These are phyloP conservation scores for Cinnamomum micranthum DNA, from an alignment of 164 flowering plant genomes.

Conservation along the genomic window DNA sequence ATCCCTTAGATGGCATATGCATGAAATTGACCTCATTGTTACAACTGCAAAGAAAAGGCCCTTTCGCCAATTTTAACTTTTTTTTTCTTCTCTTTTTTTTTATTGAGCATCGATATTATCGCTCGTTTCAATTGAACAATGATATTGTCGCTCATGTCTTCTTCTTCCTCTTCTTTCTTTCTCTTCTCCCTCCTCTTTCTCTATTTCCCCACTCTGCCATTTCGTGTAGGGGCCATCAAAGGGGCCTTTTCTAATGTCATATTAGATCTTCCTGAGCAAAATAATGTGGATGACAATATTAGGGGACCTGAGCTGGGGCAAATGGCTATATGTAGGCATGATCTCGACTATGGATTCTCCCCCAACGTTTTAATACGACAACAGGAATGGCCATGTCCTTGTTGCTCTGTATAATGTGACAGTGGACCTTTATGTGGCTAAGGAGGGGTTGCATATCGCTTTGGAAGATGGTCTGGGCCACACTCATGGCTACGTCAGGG, in stretches of 20 bases:
- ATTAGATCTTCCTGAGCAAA: slow-evolving; percentile 36
- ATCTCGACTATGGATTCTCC: slow-evolving; percentile 42
- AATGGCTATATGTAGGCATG: slow-evolving; percentile 41
- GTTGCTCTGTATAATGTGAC: slow-evolving; percentile 46
- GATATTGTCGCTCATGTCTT: too few species aligned
- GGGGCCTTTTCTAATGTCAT: slow-evolving; percentile 19
- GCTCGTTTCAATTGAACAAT: too few species aligned
- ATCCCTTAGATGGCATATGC: too few species aligned
- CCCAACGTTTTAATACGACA: slow-evolving; percentile 35
- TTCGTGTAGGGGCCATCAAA: too few species aligned
- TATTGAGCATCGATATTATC: too few species aligned
- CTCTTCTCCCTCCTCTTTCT: too few species aligned
- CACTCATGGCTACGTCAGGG: slow-evolving; percentile 48
- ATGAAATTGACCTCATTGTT: too few species aligned
- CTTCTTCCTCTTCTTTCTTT: too few species aligned
- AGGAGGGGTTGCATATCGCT: slow-evolving; percentile 31
- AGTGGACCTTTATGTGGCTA: slow-evolving; percentile 34
- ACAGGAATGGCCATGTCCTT: slow-evolving; percentile 51
- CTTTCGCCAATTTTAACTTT: too few species aligned
- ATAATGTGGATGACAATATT: slow-evolving; percentile 41
- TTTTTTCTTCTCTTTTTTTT: too few species aligned
- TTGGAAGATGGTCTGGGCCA: slow-evolving; percentile 34
- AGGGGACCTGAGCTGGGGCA: slow-evolving; percentile 54
- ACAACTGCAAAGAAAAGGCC: too few species aligned
- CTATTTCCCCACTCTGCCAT: too few species aligned